phyloP scores from a whole-genome alignment of 1,139 yeast genomes.

The Magnusiomyces tetraspermus region DNA sequence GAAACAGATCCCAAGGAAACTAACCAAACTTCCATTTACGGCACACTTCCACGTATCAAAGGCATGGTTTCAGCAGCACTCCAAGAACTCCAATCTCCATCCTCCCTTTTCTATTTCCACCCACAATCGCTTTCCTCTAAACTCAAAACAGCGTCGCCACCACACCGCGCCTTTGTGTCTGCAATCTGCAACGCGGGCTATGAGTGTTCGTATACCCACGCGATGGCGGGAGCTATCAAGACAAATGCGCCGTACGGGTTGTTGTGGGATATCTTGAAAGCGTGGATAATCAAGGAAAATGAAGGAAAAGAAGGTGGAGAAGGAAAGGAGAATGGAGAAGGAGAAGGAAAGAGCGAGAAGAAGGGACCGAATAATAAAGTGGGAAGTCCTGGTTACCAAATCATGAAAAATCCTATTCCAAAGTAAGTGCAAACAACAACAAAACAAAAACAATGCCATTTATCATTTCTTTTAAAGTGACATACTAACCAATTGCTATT shows the following conservation, averaged over 20 bases:
- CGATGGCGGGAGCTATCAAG: slow-evolving; percentile 74
- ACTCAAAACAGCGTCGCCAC: slow-evolving; percentile 75
- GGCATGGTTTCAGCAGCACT: slow-evolving; percentile 87
- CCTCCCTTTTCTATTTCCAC: slow-evolving; percentile 62
- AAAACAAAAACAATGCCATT: too few relatives aligned
- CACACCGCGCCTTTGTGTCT: slow-evolving; percentile 58
- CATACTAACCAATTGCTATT: neutral
- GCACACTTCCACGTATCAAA: slow-evolving; percentile 72
- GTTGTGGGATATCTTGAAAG: slow-evolving; percentile 61
- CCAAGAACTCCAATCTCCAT: slow-evolving; percentile 51
- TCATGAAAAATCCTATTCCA: slow-evolving; percentile 38
- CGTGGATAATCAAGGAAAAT: slow-evolving; percentile 46
- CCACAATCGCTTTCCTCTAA: slow-evolving; percentile 53
- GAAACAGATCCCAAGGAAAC: slow-evolving; percentile 31
- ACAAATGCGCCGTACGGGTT: slow-evolving; percentile 82
- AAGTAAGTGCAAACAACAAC: too few relatives aligned
- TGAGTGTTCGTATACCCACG: slow-evolving; percentile 77
- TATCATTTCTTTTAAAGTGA: too few relatives aligned
- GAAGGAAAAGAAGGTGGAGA: slow-evolving; percentile 34
- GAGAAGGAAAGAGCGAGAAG: slow-evolving; percentile 39
- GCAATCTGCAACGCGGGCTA: slow-evolving; percentile 85
- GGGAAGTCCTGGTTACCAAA: slow-evolving; percentile 56
- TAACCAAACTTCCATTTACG: slow-evolving; percentile 39
- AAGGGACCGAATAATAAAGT: slow-evolving; percentile 35
- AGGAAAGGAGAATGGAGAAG: slow-evolving; percentile 38